Conservation (phyloP, 1,284 basidiomycete species). For the Sporisorium graminicola region DNA sequence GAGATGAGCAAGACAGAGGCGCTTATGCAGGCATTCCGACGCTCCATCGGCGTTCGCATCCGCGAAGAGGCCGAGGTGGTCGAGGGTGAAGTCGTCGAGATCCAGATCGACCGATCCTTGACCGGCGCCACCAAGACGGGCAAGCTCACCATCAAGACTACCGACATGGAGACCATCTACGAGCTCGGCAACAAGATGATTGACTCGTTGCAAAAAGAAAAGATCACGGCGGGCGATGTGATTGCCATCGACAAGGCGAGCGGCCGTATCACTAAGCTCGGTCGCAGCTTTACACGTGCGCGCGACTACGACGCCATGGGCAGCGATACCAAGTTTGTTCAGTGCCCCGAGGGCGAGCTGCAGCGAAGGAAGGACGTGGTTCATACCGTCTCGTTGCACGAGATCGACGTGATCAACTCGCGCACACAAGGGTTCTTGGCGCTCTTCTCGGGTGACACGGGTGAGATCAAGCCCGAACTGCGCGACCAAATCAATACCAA, state of each 20-base stretch:
- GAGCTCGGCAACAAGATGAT: constrained; percentile 99
- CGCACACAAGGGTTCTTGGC: constrained; percentile 87
- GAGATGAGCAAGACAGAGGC: constrained; percentile 98
- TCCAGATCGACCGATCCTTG: constrained; percentile 95
- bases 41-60: constrained; percentile 95
- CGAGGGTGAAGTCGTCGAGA: constrained; percentile 97
- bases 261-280: constrained; percentile 96
- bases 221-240: constrained; percentile 94
- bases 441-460: constrained; percentile 83
- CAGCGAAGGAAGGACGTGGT: constrained; percentile 97
- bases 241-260: constrained; percentile 96
- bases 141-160: constrained; percentile 96
- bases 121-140: constrained; percentile 98
- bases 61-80: constrained; percentile 98
- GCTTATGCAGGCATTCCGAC: constrained; percentile 92
- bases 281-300: constrained; percentile 92
- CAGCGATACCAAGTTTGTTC: constrained; percentile 92
- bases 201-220: constrained; percentile 94
- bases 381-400: constrained; percentile 96
- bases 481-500: constrained; percentile 97
- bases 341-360: constrained; percentile 96
- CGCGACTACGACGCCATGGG: constrained; percentile 98
- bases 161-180: constrained; percentile 99
- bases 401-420: constrained; percentile 99
- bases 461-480: constrained; percentile 97